Evolutionary conservation across 495 filamentous ascomycete species (phyloP), one percentile per base, ranked within the genome.

Genomic region (Aspergillus indologenus): DNA sequence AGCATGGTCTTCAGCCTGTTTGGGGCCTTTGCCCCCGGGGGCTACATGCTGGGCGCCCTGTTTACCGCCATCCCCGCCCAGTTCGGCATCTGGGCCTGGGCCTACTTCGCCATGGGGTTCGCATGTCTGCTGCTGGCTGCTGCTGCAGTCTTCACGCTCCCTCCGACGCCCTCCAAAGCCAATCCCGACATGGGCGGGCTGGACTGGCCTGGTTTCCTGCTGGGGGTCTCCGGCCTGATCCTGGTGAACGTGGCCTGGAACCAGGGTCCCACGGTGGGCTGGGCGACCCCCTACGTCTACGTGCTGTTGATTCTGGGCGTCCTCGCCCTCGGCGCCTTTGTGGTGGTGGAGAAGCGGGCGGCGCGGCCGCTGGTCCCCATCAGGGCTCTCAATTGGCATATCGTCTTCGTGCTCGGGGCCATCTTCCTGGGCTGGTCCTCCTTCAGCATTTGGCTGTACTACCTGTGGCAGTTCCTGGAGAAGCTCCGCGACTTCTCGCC

Each of bases 401-500:
- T 66, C 14, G 57, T 53, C 21, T 74, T 78, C 53, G 68, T 75
- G 7, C 57, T 78, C 0, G 67, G n/a, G n/a, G n/a, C n/a, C n/a
- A n/a, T n/a, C n/a, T n/a, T n/a, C 34, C n/a, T 75, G 73, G 78
- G 77, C 15, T 79, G 77, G 77, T 61, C 63, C n/a, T 70, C 65
- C 53, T 73, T 75, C 46, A 73, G 77, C 6, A 76, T 79, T 56
- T 81, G 71, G 74, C 40, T 73, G 7, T 42, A 44, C 15, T 55
- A 42, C 42, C 40, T 34, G n/a, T 50, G 26, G 21, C 20, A 26
- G 47, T 50, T 50, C 15, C 47, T 50, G 1, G 47, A 50, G 24
- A 24, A 24, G 5, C 23, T 50, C 22, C 21, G 26, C 24, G 47
- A 24, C 22, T 6, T 24, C 15, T 50, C 47, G 15, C 47, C 47